Percentiles rank a stretch among this genome's conserved stretches.
phyloP scores from a whole-genome alignment of 495 filamentous ascomycete species.

The Penicillium paxilli region DNA sequence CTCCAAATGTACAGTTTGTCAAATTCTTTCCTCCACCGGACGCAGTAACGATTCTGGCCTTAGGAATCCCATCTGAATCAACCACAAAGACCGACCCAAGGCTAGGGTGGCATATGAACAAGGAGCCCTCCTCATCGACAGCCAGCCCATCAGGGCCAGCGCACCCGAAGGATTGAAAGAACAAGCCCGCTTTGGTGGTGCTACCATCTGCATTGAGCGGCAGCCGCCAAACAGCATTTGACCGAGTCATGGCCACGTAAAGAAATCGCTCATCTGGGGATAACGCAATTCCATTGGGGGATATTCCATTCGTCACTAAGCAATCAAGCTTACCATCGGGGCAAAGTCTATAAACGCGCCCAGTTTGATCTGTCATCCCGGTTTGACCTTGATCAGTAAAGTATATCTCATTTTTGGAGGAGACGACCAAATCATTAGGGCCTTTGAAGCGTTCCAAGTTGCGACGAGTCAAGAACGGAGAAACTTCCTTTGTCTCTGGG shows the following conservation, averaged over 20 bases:
- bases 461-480: conserved; percentile 16
- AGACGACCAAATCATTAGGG: conserved; percentile 29
- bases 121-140: conserved; percentile 26
- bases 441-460: conserved; percentile 35
- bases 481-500: conserved; percentile 2
- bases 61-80: conserved; percentile 17
- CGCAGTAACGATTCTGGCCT: conserved; percentile 22
- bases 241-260: conserved; percentile 32
- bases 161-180: conserved; percentile 27
- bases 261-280: conserved; percentile 24
- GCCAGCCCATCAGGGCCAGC: conserved; percentile 28
- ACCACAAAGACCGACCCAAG: conserved; percentile 25
- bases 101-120: conserved; percentile 28
- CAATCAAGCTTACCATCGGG: conserved; percentile 21
- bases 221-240: conserved; percentile 27
- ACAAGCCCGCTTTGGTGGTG: conserved; percentile 24
- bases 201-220: conserved; percentile 29
- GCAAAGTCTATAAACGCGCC: conserved; percentile 24
- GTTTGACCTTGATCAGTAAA: conserved; percentile 37
- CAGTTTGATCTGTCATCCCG: conserved; percentile 31
- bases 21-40: conserved; percentile 17
- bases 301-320: conserved; percentile 25
- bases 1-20: conserved; percentile 30
- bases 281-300: conserved; percentile 28
- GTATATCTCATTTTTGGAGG: conserved; percentile 23